phyloP scores from a whole-genome alignment of 2,329 filamentous ascomycete species.

The Coniochaeta sp. region DNA sequence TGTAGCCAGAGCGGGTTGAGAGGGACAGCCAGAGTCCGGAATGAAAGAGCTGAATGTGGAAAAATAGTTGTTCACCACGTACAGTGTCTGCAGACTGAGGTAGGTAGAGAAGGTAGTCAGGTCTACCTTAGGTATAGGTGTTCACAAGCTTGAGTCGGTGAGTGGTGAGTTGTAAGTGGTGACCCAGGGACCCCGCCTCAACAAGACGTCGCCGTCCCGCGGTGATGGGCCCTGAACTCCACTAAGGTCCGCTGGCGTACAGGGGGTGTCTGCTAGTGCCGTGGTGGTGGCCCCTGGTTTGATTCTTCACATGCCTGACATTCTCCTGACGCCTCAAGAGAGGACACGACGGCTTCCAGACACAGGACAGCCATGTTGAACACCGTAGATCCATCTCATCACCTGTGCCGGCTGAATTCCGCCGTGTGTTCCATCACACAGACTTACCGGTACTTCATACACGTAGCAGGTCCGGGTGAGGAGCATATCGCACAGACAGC shows the following conservation, averaged over 20 bases:
- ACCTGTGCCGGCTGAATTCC: background rate
- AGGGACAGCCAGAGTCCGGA: too few relatives aligned
- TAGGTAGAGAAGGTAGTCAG: too few relatives aligned
- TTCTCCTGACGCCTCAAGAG: too few relatives aligned
- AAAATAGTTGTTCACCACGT: background rate
- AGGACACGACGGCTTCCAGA: too few relatives aligned
- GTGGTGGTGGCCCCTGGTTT: too few relatives aligned
- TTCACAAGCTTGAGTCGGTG: background rate
- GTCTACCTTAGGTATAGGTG: background rate
- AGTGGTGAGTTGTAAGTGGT: background rate
- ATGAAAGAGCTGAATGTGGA: background rate
- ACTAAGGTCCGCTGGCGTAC: background rate
- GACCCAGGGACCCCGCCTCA: background rate
- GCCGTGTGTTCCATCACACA: background rate
- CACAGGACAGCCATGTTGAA: too few relatives aligned
- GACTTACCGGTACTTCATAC: too few relatives aligned
- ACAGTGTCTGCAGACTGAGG: too few relatives aligned
- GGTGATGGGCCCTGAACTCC: background rate
- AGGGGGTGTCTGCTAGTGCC: background rate
- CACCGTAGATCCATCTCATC: too few relatives aligned
- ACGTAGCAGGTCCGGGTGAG: background rate
- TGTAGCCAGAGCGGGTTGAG: too few relatives aligned
- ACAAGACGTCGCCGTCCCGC: background rate
- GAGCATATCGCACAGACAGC: background rate
- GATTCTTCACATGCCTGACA: too few relatives aligned